Percentiles rank a stretch among this genome's conserved stretches.
Conservation (phyloP, 441 rosid genomes). For the Mallotus repandus region DNA sequence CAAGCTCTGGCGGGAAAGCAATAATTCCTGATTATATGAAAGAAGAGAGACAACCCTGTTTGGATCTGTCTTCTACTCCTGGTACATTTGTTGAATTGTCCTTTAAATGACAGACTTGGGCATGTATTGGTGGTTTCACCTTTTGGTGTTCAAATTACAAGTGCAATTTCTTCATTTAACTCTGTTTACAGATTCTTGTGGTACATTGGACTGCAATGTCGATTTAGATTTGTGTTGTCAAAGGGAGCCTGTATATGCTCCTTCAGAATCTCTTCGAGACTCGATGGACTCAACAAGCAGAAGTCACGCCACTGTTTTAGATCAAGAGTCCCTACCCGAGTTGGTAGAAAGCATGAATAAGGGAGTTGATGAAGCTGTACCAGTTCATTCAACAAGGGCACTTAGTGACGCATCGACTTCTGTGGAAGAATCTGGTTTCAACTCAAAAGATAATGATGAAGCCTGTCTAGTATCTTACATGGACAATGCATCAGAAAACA, state of each 20-base stretch:
- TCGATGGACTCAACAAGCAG: conserved; percentile 31
- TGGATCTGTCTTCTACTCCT: conserved; percentile 33
- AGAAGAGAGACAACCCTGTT: conserved; percentile 11
- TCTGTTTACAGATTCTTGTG: conserved; percentile 30
- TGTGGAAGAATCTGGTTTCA: conserved; percentile 18
- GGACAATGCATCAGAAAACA: conserved; percentile 22
- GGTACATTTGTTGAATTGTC: conserved; percentile 29
- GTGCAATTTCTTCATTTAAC: neutral
- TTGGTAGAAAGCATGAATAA: conserved; percentile 12
- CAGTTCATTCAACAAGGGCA: conserved; percentile 14
- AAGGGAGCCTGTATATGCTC: conserved; percentile 21
- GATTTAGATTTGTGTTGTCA: conserved; percentile 23
- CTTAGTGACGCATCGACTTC: conserved; percentile 17
- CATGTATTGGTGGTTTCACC: neutral
- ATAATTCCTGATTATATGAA: conserved; percentile 12
- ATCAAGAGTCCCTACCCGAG: conserved; percentile 26
- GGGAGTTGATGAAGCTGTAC: conserved; percentile 21
- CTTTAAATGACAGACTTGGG: conserved; percentile 9
- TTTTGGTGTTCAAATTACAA: neutral
- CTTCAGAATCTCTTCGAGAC: conserved; percentile 22
- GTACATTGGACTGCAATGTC: conserved; percentile 19
- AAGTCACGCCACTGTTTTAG: conserved; percentile 24
- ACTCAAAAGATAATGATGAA: conserved; percentile 6
- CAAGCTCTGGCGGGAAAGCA: conserved; percentile 22
- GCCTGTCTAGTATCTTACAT: conserved; percentile 16